Evolutionary conservation across 768 basidiomycete species (phyloP).

Genomic region (Podaxis sp.): DNA sequence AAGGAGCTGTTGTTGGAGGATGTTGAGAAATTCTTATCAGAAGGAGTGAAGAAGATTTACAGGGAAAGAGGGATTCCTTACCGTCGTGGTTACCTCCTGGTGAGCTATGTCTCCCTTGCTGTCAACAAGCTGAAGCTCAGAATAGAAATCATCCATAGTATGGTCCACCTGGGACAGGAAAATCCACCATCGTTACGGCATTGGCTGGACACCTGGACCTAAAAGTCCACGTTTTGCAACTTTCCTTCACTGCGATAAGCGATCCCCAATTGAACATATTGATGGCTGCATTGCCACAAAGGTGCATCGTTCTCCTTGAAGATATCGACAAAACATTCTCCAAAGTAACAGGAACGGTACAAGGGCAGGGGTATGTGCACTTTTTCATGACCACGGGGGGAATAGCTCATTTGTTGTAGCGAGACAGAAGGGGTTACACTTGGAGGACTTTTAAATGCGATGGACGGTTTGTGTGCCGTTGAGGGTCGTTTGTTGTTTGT

Average conservation of each 20-base stretch:
- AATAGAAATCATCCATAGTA: slow-evolving; percentile 29
- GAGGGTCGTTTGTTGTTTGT: slow-evolving; percentile 54
- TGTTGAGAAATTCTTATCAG: slow-evolving; percentile 49
- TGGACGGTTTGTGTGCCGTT: slow-evolving; percentile 59
- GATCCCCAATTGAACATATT: slow-evolving; percentile 50
- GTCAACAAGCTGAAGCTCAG: neutral
- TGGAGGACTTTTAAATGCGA: slow-evolving; percentile 61
- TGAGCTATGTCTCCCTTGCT: slow-evolving; percentile 8
- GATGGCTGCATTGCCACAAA: slow-evolving; percentile 46
- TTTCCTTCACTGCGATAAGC: slow-evolving; percentile 52
- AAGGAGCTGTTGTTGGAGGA: slow-evolving; percentile 56
- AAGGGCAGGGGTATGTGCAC: slow-evolving; percentile 16
- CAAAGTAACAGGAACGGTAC: slow-evolving; percentile 27
- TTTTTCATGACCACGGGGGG: neutral
- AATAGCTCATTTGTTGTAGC: neutral
- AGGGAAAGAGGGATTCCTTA: slow-evolving; percentile 62
- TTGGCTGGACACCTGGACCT: slow-evolving; percentile 67
- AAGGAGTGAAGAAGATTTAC: slow-evolving; percentile 53
- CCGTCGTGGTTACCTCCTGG: slow-evolving; percentile 61
- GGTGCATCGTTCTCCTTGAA: slow-evolving; percentile 65
- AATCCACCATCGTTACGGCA: slow-evolving; percentile 64
- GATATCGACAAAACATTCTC: slow-evolving; percentile 46
- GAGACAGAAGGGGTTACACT: slow-evolving; percentile 40
- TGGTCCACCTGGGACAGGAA: slow-evolving; percentile 69
- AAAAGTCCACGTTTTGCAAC: slow-evolving; percentile 61